A percentile compares a stretch with the other conserved stretches of the same genome.
Evolutionary conservation across 2,329 filamentous ascomycete genomes (phyloP).

Genomic region (Emergomyces africanus): DNA sequence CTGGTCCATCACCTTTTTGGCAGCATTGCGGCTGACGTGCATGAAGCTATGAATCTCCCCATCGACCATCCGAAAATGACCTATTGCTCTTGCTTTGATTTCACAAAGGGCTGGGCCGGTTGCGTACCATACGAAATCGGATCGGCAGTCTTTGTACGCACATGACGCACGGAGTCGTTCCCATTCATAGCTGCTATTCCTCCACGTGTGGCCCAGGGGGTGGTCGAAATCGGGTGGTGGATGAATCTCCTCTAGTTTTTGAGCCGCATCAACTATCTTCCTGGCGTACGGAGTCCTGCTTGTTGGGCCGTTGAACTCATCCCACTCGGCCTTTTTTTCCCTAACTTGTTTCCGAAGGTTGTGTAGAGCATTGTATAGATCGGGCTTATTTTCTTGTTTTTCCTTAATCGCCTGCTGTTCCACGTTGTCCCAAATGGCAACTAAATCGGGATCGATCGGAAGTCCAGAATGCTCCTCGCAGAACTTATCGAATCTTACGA

Average conservation of each 20-base stretch:
- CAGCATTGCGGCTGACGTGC: slow-evolving; percentile 5
- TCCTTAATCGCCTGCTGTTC: slow-evolving; percentile 13
- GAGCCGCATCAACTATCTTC: slow-evolving; percentile 17
- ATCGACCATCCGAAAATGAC: slow-evolving; percentile 3
- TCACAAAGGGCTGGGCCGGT: slow-evolving; percentile 18
- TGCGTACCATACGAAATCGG: slow-evolving; percentile 14
- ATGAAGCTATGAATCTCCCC: slow-evolving; percentile 4
- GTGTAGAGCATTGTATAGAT: slow-evolving; percentile 8
- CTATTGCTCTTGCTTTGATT: slow-evolving; percentile 16
- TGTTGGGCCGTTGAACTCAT: not conserved
- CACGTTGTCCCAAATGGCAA: slow-evolving; percentile 19
- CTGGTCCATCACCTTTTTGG: slow-evolving; percentile 3
- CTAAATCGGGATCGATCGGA: slow-evolving; percentile 24
- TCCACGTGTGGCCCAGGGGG: slow-evolving; percentile 23
- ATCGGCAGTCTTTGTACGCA: slow-evolving; percentile 15
- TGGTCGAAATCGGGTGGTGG: slow-evolving; percentile 23
- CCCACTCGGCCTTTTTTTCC: slow-evolving; percentile 13
- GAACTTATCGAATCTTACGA: slow-evolving; percentile 19
- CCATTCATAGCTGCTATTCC: slow-evolving; percentile 20
- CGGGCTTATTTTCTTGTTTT: not conserved
- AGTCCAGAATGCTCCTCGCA: slow-evolving; percentile 14
- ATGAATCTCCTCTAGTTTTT: slow-evolving; percentile 18
- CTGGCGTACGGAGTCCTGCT: slow-evolving; percentile 12
- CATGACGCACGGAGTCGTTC: slow-evolving; percentile 27
- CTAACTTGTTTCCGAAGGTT: slow-evolving; percentile 13